Conservation (phyloP, 257 asterid species). For the Perilla frutescens region DNA sequence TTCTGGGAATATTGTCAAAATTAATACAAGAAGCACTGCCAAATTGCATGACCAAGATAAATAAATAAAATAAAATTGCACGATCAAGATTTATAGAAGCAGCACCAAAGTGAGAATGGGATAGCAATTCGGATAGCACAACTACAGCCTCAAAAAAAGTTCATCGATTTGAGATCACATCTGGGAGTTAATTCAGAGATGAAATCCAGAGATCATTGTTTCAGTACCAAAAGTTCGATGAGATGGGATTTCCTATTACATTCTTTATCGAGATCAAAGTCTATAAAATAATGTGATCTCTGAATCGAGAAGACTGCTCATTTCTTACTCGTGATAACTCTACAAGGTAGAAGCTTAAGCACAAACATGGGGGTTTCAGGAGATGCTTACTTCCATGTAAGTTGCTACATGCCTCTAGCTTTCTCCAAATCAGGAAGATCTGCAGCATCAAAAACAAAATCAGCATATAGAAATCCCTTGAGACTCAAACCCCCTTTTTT, state of each 20-base stretch:
- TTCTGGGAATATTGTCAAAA: background rate
- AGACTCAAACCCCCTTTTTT: background rate
- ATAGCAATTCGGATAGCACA: background rate
- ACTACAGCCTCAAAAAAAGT: background rate
- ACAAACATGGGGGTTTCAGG: background rate
- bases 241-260: background rate
- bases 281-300: conserved; percentile 34
- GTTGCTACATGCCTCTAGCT: conserved; percentile 53
- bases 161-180: conserved; percentile 9
- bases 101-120: background rate
- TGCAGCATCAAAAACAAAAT: conserved; percentile 40
- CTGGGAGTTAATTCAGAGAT: background rate
- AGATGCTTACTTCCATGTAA: conserved; percentile 21
- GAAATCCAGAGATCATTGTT: conserved; percentile 3
- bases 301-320: background rate
- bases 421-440: conserved; percentile 94
- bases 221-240: conserved; percentile 13
- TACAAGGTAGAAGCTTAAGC: background rate
- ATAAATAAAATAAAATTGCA: no score
- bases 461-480: conserved; percentile 21
- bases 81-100: no score
- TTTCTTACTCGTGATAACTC: no score
- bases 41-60: background rate
- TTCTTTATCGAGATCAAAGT: conserved; percentile 30
- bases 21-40: background rate